A percentile compares a stretch with the other conserved stretches of the same genome.
Conservation (phyloP, 495 filamentous ascomycete species). For the Sordaria brevicollis region DNA sequence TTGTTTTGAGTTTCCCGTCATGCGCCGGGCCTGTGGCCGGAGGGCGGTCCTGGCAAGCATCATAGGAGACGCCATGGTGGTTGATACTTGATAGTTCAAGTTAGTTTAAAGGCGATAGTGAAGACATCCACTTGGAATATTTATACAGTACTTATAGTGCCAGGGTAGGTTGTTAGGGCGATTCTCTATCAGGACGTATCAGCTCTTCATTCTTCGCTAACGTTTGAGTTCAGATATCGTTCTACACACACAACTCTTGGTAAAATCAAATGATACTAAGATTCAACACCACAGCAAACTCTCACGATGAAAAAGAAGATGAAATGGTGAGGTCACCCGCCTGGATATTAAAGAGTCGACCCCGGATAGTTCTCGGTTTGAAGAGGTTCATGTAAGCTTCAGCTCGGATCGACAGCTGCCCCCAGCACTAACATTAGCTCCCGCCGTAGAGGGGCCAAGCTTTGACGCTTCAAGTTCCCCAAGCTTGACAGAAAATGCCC, state of each 20-base stretch:
- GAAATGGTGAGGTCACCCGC: background rate
- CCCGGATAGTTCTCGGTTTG: background rate
- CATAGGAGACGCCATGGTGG: slow-evolving; percentile 13
- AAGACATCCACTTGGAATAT: background rate
- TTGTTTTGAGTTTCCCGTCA: slow-evolving; percentile 9
- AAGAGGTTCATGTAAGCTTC: background rate
- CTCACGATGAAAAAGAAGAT: background rate
- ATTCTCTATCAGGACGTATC: background rate
- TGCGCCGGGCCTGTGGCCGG: slow-evolving; percentile 3
- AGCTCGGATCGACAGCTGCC: background rate
- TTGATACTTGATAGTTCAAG: background rate
- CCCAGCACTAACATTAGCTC: background rate
- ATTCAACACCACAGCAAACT: background rate
- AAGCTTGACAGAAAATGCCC: background rate
- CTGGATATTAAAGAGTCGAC: background rate
- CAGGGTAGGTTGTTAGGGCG: background rate
- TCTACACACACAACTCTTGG: background rate
- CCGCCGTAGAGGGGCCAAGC: background rate
- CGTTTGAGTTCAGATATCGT: background rate
- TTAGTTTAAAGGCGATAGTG: background rate
- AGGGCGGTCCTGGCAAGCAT: slow-evolving; percentile 9
- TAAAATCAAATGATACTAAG: background rate
- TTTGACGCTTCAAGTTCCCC: background rate
- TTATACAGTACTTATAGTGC: background rate
- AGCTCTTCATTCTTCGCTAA: background rate